Base-by-base conservation (phyloP, 768 basidiomycete species). In the Galerina sulciceps region DNA sequence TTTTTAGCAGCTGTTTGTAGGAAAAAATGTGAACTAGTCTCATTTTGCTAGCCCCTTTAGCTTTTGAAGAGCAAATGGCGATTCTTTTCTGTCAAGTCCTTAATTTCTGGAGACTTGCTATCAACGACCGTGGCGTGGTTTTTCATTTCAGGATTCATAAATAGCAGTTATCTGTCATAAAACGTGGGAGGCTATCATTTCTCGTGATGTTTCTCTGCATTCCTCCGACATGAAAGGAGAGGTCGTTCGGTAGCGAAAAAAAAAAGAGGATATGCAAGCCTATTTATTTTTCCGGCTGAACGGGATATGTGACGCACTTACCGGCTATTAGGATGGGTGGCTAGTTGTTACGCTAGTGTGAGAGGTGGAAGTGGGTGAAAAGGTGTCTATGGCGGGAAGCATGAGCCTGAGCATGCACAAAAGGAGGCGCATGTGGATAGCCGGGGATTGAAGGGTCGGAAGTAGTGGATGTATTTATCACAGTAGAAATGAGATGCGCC, bases 201-300 rank as follows among this genome's bases (percentile, higher is more conserved):
- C 26, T 31, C 26, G 26, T 31, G 26, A 31, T 31, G 26, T 31
- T 31, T 31, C 8, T 31, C 26, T 31, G 26, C 26, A 31, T 31
- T 31, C 4, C 26, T 31, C 18, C 31, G 26, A 50, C 26, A 36
- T 20, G 17, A 15, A 22, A 20, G 26, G 34, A 34, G 36, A 15
- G 41, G 14, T 15, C n/a, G 15, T 35, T 60, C 59, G 59, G 59
- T 47, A 60, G 59, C 59, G 59, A 60, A 22, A 35, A 40, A 31
- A 31, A n/a, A n/a, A n/a, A 35, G 26, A 18, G 48, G 9, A 44
- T 40, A 43, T 31, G 52, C n/a, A 31, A 31, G 26, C 26, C 26
- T 31, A 31, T 31, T 31, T 31, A 31, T 44, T 22, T 44, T 2
- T 45, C 18, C 44, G 44, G 44, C 44, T 20, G 8, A 42, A 38